A percentile compares a stretch with the other conserved stretches of the same genome.
These are phyloP conservation scores for Diddensiella santjacobensis DNA, from an alignment of 805 yeast species.

Conservation along the genomic window DNA sequence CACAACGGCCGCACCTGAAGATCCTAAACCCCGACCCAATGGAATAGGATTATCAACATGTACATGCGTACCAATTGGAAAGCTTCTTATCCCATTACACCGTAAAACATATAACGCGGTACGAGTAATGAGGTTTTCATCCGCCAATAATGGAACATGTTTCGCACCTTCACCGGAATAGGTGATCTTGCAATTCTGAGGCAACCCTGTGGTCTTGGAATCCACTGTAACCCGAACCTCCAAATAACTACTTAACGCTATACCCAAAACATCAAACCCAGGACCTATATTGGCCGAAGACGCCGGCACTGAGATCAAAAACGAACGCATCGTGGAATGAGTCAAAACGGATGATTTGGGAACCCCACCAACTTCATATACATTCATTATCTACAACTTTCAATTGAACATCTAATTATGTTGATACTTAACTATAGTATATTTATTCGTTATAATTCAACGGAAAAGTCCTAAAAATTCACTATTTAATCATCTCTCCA, in stretches of 20 bases:
- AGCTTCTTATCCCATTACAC: constrained; percentile 68
- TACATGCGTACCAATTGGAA: constrained; percentile 80
- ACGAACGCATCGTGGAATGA: constrained; percentile 35
- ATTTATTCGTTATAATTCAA: too few relatives aligned
- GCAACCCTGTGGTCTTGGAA: constrained; percentile 34
- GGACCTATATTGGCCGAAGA: constrained; percentile 98
- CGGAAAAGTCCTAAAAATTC: too few relatives aligned
- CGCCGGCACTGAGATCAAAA: constrained; percentile 79
- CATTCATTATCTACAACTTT: too few relatives aligned
- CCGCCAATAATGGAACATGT: constrained; percentile 73
- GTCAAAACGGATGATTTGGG: too few relatives aligned
- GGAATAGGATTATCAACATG: constrained; percentile 90
- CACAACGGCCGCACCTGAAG: constrained; percentile 97
- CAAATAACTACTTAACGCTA: constrained; percentile 74
- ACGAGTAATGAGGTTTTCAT: constrained; percentile 80
- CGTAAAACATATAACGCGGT: constrained; percentile 90
- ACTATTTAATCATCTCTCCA: too few relatives aligned
- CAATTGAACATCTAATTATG: too few relatives aligned
- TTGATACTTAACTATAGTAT: too few relatives aligned
- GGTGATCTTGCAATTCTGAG: constrained; percentile 62
- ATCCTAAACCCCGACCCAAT: constrained; percentile 93
- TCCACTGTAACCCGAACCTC: constrained; percentile 69
- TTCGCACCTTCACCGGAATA: constrained; percentile 79
- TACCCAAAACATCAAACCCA: constrained; percentile 94
- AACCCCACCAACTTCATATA: too few relatives aligned